phyloP scores from a whole-genome alignment of 2,329 filamentous ascomycete species.

The Paraphaeosphaeria sporulosa region DNA sequence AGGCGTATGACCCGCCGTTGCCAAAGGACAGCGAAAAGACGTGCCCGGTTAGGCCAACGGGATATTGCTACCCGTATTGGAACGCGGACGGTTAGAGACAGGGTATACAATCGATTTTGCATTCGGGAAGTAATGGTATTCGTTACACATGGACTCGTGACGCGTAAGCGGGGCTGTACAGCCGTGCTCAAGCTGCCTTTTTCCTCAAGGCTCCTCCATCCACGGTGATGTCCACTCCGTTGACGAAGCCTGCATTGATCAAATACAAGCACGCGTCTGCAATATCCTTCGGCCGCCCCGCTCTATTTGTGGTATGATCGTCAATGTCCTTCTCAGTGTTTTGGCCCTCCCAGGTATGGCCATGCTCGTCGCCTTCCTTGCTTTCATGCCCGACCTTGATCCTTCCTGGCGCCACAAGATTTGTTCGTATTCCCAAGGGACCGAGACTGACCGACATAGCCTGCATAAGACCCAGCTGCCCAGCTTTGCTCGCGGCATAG shows the following conservation, averaged over 20 bases:
- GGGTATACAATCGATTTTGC: not conserved
- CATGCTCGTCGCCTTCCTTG: conserved; percentile 54
- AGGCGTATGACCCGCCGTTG: conserved; percentile 7
- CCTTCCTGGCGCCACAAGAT: conserved; percentile 56
- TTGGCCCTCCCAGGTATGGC: conserved; percentile 48
- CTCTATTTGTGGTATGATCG: conserved; percentile 55
- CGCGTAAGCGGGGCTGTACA: not conserved
- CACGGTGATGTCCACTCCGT: conserved; percentile 47
- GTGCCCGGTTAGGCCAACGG: not conserved
- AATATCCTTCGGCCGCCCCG: conserved; percentile 56
- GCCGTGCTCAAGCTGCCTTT: conserved; percentile 30
- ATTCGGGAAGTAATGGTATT: not conserved
- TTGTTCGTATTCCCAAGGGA: conserved; percentile 55
- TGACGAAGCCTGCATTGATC: conserved; percentile 50
- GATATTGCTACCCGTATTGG: conserved; percentile 10
- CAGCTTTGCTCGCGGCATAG: conserved; percentile 61
- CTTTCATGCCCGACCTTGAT: conserved; percentile 59
- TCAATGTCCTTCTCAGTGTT: conserved; percentile 51
- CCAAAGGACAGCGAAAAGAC: not conserved
- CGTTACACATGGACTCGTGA: not conserved
- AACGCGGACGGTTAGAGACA: not conserved
- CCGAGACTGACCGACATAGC: conserved; percentile 58
- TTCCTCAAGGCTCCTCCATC: conserved; percentile 48
- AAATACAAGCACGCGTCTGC: conserved; percentile 54
- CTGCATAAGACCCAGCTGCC: conserved; percentile 60